Percentiles rank a stretch among this genome's conserved stretches.
phyloP scores from a whole-genome alignment of 108 stramenopile genomes.

The Cylindrotheca fusiformis region DNA sequence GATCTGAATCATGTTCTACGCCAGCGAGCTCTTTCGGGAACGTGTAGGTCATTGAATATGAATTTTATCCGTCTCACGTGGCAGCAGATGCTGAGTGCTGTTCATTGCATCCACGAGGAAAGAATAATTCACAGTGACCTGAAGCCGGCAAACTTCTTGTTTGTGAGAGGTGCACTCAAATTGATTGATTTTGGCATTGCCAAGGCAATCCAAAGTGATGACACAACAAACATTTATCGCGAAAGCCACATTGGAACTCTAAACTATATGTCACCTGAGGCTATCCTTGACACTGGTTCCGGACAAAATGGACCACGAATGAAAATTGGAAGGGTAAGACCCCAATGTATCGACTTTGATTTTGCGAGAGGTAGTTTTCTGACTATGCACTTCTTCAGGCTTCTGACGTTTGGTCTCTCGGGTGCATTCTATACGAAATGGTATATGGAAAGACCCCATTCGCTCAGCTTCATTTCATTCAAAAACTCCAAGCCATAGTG shows the following conservation, averaged over 20 bases:
- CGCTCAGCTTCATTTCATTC: conserved; percentile 88
- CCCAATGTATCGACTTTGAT: background rate
- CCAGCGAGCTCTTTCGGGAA: conserved; percentile 56
- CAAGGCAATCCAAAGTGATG: conserved; percentile 92
- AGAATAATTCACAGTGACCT: conserved; percentile 98
- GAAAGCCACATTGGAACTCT: conserved; percentile 97
- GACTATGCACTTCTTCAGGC: conserved; percentile 33
- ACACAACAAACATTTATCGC: conserved; percentile 97
- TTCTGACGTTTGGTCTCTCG: conserved; percentile 94
- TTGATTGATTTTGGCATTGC: conserved; percentile 99
- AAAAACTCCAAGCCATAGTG: conserved; percentile 94
- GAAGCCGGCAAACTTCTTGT: conserved; percentile 84
- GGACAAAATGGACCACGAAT: conserved; percentile 52
- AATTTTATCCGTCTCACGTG: conserved; percentile 97
- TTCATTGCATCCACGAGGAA: conserved; percentile 96
- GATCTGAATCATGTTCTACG: conserved; percentile 92
- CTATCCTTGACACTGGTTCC: conserved; percentile 85
- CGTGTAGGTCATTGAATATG: conserved; percentile 68
- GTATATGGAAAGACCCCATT: conserved; percentile 93
- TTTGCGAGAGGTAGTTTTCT: conserved; percentile 1
- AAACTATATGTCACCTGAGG: conserved; percentile 99
- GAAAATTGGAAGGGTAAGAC: conserved; percentile 67
- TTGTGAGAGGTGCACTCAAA: conserved; percentile 93
- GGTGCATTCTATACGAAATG: conserved; percentile 98
- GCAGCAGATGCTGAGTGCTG: conserved; percentile 99